Evolutionary conservation across 2,329 filamentous ascomycete species (phyloP), one percentile per base, ranked within the genome.

Genomic region (Aspergillus latus): DNA sequence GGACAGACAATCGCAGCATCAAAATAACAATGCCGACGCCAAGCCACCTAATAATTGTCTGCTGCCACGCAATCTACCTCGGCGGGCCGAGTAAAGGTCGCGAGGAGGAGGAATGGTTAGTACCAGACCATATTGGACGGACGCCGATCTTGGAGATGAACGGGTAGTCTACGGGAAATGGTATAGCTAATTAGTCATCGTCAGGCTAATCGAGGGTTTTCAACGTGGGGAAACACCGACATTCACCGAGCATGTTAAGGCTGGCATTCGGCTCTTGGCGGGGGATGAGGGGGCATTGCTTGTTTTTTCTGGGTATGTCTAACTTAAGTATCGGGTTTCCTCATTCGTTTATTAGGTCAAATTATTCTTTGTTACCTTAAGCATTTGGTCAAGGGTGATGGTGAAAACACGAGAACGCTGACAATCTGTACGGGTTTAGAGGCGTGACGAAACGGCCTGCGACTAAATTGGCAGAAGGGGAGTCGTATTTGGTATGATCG

Each of bases 11-110:
- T 21, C 21, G 21, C 21, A 21, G 21, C 21, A 21, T 21, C 21
- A 21, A 21, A 21, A 21, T 21, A 21, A 21, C 21, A 21, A 21
- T 21, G 21, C 21, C 21, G 21, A 15, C 40, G 36, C 64, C 52
- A 40, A 73, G 72, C 4, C 81, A 89, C 61, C 80, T 95, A 9
- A 84, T 95, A 50, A 76, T 95, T 47, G 88, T 95, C 49, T 94
- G 90, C 77, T 92, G 91, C 70, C 91, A 96, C 74, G 89, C 85
- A 29, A 90, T 93, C 56, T 95, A 88, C 80, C 74, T 79, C 11
- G 86, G 86, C 28, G 84, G 85, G 0, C 76, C 79, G 2, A 72
- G 74, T 1, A 71, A 73, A 1, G 85, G 85, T 34, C 60, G 68
- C 16, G 74, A 82, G 57, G 85, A 88, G 67, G 60, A 74, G 5